Evolutionary conservation across 2,329 filamentous ascomycete genomes (phyloP).

Genomic region (Pseudocercospora fijiensis): DNA sequence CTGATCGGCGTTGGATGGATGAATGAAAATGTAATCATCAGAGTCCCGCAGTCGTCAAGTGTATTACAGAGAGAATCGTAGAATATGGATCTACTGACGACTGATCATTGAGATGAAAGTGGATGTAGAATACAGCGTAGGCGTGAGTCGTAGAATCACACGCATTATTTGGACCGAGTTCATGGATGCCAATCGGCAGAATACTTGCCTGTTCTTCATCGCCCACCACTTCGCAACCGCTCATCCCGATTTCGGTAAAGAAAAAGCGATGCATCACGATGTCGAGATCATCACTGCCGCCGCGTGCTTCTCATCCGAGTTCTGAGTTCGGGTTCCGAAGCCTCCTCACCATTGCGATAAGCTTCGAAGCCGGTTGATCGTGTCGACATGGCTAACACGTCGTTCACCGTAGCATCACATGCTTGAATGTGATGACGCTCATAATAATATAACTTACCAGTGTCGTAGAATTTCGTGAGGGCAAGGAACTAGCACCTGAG

Average conservation of each 20-base stretch:
- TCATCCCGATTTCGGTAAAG: too few relatives aligned
- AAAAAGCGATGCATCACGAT: too few relatives aligned
- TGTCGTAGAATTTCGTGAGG: neutral
- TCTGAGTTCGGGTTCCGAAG: neutral
- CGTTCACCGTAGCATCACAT: too few relatives aligned
- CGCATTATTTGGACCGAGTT: neutral
- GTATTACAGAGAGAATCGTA: neutral
- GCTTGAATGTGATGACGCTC: neutral
- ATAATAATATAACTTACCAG: constrained; percentile 4
- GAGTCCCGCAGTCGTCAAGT: neutral
- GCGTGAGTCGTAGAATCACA: neutral
- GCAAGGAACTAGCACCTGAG: neutral
- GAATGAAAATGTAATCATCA: neutral
- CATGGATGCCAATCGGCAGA: neutral
- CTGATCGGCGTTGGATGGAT: neutral
- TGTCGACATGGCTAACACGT: neutral
- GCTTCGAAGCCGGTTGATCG: neutral
- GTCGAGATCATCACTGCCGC: neutral
- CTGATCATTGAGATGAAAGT: neutral
- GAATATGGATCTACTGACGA: too few relatives aligned
- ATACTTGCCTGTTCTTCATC: neutral
- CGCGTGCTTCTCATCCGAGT: neutral
- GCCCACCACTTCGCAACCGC: neutral
- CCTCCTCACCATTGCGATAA: neutral
- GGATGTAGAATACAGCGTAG: neutral